Evolutionary conservation across 1,284 basidiomycete genomes (phyloP).

Genomic region (Trichosporon ovoides): DNA sequence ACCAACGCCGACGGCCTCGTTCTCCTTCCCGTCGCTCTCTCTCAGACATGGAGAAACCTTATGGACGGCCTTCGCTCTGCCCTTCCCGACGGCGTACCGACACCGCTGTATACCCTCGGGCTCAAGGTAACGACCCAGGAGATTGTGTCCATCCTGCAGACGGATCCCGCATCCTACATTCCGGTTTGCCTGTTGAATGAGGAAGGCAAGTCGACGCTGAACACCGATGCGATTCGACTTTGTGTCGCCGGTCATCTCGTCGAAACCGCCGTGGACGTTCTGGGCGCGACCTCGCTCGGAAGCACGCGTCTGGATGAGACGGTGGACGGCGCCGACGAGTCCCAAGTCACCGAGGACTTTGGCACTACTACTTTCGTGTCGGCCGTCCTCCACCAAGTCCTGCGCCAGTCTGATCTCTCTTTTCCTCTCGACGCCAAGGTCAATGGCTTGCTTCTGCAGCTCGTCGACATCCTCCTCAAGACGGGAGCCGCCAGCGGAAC

Average conservation of each 20-base stretch:
- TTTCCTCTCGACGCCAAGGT: conserved; percentile 14
- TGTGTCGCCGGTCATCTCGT: conserved; percentile 26
- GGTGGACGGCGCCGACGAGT: neutral
- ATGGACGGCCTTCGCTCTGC: conserved; percentile 24
- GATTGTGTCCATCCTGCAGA: conserved; percentile 27
- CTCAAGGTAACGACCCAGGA: conserved; percentile 24
- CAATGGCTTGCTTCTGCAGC: conserved; percentile 13
- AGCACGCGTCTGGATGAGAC: conserved; percentile 1
- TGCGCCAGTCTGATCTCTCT: conserved; percentile 23
- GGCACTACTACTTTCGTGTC: conserved; percentile 25
- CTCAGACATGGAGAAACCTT: conserved; percentile 37
- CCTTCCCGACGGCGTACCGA: conserved; percentile 15
- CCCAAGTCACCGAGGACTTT: conserved; percentile 16
- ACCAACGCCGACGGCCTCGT: conserved; percentile 16
- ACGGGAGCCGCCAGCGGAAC: conserved; percentile 23
- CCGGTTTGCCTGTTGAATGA: conserved; percentile 27
- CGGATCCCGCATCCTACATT: conserved; percentile 34
- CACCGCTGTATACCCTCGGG: conserved; percentile 23
- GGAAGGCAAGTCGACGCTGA: conserved; percentile 18
- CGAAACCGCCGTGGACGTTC: conserved; percentile 18
- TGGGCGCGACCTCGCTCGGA: conserved; percentile 25
- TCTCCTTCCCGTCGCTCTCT: conserved; percentile 28
- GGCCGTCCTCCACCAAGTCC: conserved; percentile 28
- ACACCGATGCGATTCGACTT: conserved; percentile 20
- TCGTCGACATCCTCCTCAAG: conserved; percentile 24